Percentiles rank a stretch among this genome's conserved stretches.
phyloP scores from a whole-genome alignment of 768 basidiomycete genomes.

The Polyporus arcularius region DNA sequence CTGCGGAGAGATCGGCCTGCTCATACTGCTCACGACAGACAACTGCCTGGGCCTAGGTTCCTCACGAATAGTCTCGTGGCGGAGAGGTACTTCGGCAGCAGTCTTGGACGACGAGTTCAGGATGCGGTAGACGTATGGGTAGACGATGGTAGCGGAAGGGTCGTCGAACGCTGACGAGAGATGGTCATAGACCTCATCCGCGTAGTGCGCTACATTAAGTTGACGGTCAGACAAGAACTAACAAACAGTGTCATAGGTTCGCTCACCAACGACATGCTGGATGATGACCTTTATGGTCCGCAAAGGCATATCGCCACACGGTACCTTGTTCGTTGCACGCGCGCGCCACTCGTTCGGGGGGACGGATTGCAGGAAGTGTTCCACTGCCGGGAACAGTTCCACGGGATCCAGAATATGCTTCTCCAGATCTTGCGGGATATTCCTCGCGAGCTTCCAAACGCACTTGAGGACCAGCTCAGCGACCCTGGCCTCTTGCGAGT shows the following conservation, averaged over 20 bases:
- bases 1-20: conserved; percentile 72
- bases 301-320: conserved; percentile 97
- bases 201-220: conserved; percentile 64
- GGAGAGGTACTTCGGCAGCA: conserved; percentile 39
- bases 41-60: conserved; percentile 51
- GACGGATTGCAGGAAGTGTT: conserved; percentile 90
- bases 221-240: conserved; percentile 8
- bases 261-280: conserved; percentile 93
- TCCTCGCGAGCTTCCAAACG: conserved; percentile 96
- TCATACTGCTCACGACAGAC: conserved; percentile 64
- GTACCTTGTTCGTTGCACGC: conserved; percentile 85
- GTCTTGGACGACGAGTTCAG: conserved; percentile 66
- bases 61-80: conserved; percentile 31
- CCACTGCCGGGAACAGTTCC: conserved; percentile 88
- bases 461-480: conserved; percentile 95
- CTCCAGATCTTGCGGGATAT: conserved; percentile 88
- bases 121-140: conserved; percentile 92
- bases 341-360: conserved; percentile 97
- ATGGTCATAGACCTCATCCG: conserved; percentile 88
- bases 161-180: conserved; percentile 91
- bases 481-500: conserved; percentile 84
- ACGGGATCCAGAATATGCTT: conserved; percentile 81
- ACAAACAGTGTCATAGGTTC: not conserved
- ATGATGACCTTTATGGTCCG: conserved; percentile 98
- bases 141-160: conserved; percentile 96